Base-by-base conservation (phyloP, 2,329 filamentous ascomycete species). In the Zymoseptoria brevis region DNA sequence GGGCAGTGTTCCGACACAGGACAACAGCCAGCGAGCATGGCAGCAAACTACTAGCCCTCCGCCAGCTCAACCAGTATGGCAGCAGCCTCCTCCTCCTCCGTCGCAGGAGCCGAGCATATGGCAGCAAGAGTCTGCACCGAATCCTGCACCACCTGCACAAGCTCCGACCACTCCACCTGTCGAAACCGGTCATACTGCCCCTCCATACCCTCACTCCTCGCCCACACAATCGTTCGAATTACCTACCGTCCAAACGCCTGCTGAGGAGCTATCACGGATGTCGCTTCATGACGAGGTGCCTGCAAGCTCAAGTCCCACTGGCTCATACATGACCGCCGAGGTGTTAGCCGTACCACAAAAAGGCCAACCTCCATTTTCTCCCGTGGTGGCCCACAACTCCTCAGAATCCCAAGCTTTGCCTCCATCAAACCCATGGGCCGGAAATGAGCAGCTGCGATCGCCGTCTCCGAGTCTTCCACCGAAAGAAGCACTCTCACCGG, bases 201-300 rank as follows among this genome's bases (percentile, higher is more conserved):
- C 35, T 45, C 35, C 35, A 4, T 45, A 45, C 35, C 35, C 35
- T 45, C 35, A 45, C 13, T 45, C 35, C 35, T 5, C 13, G 16
- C 1, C 35, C 35, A 16, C 35, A 7, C 35, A 45, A 45, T 45
- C 35, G 11, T 74, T 74, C 1, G 77, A 78, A 64, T 66, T 78
- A 13, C 75, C 76, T 24, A 68, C 76, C 3, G 67, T 69, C 24
- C 72, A 72, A 41, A 76, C 75, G 3, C 77, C 77, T 1, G 66
- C 70, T 19, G 72, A 78, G 13, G 68, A 73, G 57, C 67, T 77
- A 59, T 71, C 73, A 16, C 69, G 73, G 11, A 60, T 78, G 41
- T 72, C 69, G 1, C 55, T 77, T 5, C 65, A 70, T 30, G 51
- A 53, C 51, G 11, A 24, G 22, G 22, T 8, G 4, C 53, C 54